phyloP scores from a whole-genome alignment of 139 green algal species.

The Chlorella sp. region DNA sequence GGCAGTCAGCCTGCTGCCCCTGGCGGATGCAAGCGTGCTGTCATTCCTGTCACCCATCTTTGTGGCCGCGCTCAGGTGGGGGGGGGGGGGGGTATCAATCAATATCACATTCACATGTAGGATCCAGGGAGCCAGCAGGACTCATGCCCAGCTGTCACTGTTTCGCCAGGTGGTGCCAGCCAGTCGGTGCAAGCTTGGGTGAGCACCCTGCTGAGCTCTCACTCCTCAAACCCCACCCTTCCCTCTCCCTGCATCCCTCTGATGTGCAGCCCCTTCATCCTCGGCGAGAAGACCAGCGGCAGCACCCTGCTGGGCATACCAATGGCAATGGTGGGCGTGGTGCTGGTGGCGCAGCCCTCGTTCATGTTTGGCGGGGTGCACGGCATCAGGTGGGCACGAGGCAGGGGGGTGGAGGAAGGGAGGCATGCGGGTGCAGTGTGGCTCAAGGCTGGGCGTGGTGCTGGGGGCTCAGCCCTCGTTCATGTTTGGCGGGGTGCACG shows the following conservation, averaged over 20 bases:
- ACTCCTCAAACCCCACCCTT: background rate
- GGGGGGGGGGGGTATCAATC: background rate
- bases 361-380: slow-evolving; percentile 33
- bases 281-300: background rate
- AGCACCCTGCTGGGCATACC: slow-evolving; percentile 41
- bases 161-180: too few species aligned
- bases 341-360: slow-evolving; percentile 47
- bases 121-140: background rate
- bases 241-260: background rate
- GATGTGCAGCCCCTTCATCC: slow-evolving; percentile 9
- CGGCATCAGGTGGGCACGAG: slow-evolving; percentile 27
- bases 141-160: too few species aligned
- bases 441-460: slow-evolving; percentile 44
- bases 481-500: slow-evolving; percentile 22
- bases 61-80: slow-evolving; percentile 32
- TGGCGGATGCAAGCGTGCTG: slow-evolving; percentile 56
- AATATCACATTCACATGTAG: too few species aligned
- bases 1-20: slow-evolving; percentile 46
- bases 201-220: background rate
- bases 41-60: slow-evolving; percentile 55
- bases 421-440: background rate
- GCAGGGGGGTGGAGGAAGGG: background rate
- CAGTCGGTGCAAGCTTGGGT: background rate
- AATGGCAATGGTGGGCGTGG: slow-evolving; percentile 45
- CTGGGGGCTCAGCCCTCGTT: slow-evolving; percentile 50